A percentile compares a stretch with the other conserved stretches of the same genome.
Conservation (phyloP, 352 stramenopile species). For the Thalassiosira mediterranea region DNA sequence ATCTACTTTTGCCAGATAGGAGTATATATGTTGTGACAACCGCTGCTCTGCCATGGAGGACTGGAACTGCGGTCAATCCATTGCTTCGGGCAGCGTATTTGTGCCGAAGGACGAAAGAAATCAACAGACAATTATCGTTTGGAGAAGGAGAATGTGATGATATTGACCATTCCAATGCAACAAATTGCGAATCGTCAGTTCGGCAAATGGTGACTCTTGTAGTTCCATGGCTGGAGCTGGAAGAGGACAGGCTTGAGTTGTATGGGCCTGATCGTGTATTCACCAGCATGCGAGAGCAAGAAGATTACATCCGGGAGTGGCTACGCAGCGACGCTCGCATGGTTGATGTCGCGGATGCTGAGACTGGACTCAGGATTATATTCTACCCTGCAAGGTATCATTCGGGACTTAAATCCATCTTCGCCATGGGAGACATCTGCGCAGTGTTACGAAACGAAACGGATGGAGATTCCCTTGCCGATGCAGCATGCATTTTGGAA, state of each 20-base stretch:
- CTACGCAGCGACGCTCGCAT: slow-evolving; percentile 49
- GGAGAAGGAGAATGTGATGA: slow-evolving; percentile 10
- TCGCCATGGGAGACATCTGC: slow-evolving; percentile 79
- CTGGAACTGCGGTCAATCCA: slow-evolving; percentile 85
- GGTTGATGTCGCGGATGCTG: slow-evolving; percentile 48
- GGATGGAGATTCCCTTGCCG: slow-evolving; percentile 18
- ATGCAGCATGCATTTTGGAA: slow-evolving; percentile 57
- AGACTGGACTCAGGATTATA: slow-evolving; percentile 57
- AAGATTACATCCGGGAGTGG: slow-evolving; percentile 78
- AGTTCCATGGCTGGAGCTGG: slow-evolving; percentile 77
- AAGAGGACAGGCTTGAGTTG: slow-evolving; percentile 75
- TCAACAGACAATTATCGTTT: slow-evolving; percentile 23
- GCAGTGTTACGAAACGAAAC: slow-evolving; percentile 43
- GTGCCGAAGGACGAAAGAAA: slow-evolving; percentile 40
- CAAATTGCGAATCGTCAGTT: slow-evolving; percentile 3
- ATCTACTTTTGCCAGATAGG: slow-evolving; percentile 50
- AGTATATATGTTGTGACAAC: slow-evolving; percentile 75
- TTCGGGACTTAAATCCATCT: slow-evolving; percentile 63
- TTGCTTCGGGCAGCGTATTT: slow-evolving; percentile 83
- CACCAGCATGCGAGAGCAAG: slow-evolving; percentile 65
- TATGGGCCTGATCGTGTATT: slow-evolving; percentile 66
- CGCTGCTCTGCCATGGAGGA: slow-evolving; percentile 82
- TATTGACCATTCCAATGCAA: slow-evolving; percentile 9
- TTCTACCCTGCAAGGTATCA: slow-evolving; percentile 77
- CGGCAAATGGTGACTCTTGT: slow-evolving; percentile 76